Evolutionary conservation across 768 basidiomycete species (phyloP).

Genomic region (Mycena crocata): DNA sequence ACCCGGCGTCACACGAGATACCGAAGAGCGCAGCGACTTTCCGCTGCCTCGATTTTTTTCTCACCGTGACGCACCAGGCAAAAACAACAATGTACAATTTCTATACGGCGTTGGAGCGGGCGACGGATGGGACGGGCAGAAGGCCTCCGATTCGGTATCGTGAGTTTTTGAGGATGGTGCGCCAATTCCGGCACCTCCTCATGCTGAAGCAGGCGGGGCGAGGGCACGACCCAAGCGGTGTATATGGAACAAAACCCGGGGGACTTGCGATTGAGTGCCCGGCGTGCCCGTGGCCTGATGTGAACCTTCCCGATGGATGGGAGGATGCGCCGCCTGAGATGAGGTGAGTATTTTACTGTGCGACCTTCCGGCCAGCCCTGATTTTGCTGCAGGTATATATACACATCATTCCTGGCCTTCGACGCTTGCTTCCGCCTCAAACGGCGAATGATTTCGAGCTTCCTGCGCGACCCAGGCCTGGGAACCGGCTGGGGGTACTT

Average conservation of each 20-base stretch:
- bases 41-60: constrained; percentile 21
- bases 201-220: constrained; percentile 41
- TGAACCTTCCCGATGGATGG: constrained; percentile 45
- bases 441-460: neutral
- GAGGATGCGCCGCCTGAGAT: constrained; percentile 26
- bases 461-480: neutral
- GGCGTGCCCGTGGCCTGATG: constrained; percentile 47
- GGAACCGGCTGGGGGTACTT: neutral
- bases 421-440: constrained; percentile 1
- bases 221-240: constrained; percentile 40
- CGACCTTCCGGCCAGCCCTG: neutral
- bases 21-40: constrained; percentile 33
- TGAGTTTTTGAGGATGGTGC: constrained; percentile 20
- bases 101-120: constrained; percentile 21
- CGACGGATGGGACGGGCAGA: constrained; percentile 15
- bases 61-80: constrained; percentile 15
- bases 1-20: constrained; percentile 27
- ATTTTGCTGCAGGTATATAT: neutral
- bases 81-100: constrained; percentile 34
- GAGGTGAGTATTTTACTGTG: too few relatives aligned
- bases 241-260: constrained; percentile 36
- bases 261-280: constrained; percentile 45
- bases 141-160: constrained; percentile 20
- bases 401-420: neutral
- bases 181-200: constrained; percentile 39